Evolutionary conservation across 106 monocot genomes (phyloP), one percentile per base, ranked within the genome.

Genomic region (Dendrobium huoshanense): DNA sequence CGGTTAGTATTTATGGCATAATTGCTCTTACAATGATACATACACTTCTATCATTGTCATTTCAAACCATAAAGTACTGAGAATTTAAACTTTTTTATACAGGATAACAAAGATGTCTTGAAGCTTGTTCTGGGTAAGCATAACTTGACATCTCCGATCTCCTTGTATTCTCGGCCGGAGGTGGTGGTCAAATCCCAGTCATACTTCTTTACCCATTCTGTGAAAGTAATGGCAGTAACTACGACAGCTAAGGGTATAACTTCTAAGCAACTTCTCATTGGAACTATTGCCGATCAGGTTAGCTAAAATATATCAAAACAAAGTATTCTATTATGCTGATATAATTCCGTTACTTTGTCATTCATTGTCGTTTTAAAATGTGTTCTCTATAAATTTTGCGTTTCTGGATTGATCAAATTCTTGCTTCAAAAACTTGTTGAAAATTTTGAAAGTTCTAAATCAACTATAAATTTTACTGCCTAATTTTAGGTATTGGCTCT

Each of bases 91-190:
- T 76, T n/a, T 43, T 82, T 59, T 1, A 81, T 59, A 70, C 85
- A 99, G 99, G 99, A 91, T 72, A 95, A 91, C 72, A 99, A 99
- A 81, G 91, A 95, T 88, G 85, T 99, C 55, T 87, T 87, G 93
- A 99, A 95, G 87, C 91, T 99, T 78, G 56, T 93, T 9, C 84
- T 99, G 41, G 93, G 99, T 55, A 95, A 95, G 49, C 99, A 99
- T 80, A 99, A 99, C 84, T 87, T 99, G 80, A 93, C 99, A 13
- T 81, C 86, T 27, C 95, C 99, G 1, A 55, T 93, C 41, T 91
- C 99, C 27, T 87, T 90, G 24, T 99, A 95, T 83, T 86, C 93
- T 37, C 88, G 87, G 77, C 90, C 93, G 18, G 99, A 99, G 55
- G 83, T 99, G 37, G 73, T 82, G 58, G 84, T 88, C 37, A 95